A percentile compares a stretch with the other conserved stretches of the same genome.
Conservation (phyloP, 1,284 basidiomycete genomes). For the Sphagnurus paluster region DNA sequence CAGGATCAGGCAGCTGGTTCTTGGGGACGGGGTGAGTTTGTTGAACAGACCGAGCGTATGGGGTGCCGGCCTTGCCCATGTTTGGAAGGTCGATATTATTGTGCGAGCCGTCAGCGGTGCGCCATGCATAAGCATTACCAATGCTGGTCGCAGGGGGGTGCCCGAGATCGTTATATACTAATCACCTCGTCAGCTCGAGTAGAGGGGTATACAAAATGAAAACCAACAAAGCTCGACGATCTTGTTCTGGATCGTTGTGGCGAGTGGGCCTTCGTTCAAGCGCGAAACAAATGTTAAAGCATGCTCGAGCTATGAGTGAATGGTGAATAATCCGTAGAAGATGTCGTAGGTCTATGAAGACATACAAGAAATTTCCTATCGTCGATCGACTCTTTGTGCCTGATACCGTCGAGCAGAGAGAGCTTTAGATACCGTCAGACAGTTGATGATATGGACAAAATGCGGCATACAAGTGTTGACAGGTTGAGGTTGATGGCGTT, state of each 20-base stretch:
- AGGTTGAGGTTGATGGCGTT: constrained; percentile 36
- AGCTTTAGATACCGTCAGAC: constrained; percentile 9
- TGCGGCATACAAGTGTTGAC: constrained; percentile 38
- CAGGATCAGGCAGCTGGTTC: constrained; percentile 74
- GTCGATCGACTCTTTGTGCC: constrained; percentile 60
- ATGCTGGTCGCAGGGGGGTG: constrained; percentile 74
- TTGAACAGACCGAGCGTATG: constrained; percentile 82
- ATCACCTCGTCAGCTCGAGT: background rate
- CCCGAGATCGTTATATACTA: constrained; percentile 76
- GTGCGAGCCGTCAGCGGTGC: constrained; percentile 69
- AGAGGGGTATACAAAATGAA: background rate
- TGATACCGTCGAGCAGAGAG: constrained; percentile 54
- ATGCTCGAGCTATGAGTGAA: constrained; percentile 61
- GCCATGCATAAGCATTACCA: constrained; percentile 61
- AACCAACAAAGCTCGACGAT: constrained; percentile 55
- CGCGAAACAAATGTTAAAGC: constrained; percentile 61
- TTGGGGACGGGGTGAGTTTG: constrained; percentile 61
- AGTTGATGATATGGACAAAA: constrained; percentile 2
- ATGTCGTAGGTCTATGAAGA: background rate
- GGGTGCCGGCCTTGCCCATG: constrained; percentile 71
- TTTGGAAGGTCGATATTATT: constrained; percentile 74
- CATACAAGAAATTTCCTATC: constrained; percentile 51
- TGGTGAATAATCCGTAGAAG: background rate
- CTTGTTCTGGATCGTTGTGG: constrained; percentile 48
- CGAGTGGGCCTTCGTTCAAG: constrained; percentile 50